Evolutionary conservation across 345 rosid species (phyloP), one percentile per base, ranked within the genome.

Genomic region (Iberis pinnata): DNA sequence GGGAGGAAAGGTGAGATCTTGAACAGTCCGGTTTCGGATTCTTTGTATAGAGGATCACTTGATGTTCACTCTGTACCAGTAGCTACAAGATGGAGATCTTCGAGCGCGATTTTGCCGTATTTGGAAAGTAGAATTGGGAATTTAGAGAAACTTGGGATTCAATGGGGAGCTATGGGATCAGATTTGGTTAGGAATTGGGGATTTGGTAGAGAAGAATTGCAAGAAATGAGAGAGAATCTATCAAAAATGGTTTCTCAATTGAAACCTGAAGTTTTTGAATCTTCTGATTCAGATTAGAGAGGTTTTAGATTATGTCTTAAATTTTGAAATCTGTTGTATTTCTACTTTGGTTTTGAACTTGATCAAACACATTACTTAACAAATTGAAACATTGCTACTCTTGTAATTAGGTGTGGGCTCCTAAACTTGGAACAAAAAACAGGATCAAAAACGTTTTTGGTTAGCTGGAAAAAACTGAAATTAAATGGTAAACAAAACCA

Each of bases 101-200:
- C 93, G 63, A 65, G 43, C 0, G 86, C 84, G 7, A 42, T 88
- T 19, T 35, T 88, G 63, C 98, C 96, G 8, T 90, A 32, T 66
- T 47, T 87, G 64, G 83, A 80, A 67, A 73, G 68, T 16, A 78
- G 86, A 60, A 56, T 80, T 75, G 71, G 43, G 24, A 69, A 76
- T 71, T 70, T 87, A 24, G 77, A 72, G 27, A 78, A 67, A 50
- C 76, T 62, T 40, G 95, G 95, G 33, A 70, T 81, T 13, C 71
- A 70, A 31, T 69, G 65, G 47, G 95, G 92, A 51, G 84, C 95
- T 2, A 58, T 73, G 9, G 95, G 92, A 44, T 51, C 78, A 10
- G 83, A 83, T 72, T 18, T 81, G 37, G 73, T 87, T 3, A 76
- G 86, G 43, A 67, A 70, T 37, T 92, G 98, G 95, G 95, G 95